Percentiles rank a stretch among this genome's conserved stretches.
Evolutionary conservation across 78 protist genomes (phyloP).

Genomic region (Polysphondylium violaceum): DNA sequence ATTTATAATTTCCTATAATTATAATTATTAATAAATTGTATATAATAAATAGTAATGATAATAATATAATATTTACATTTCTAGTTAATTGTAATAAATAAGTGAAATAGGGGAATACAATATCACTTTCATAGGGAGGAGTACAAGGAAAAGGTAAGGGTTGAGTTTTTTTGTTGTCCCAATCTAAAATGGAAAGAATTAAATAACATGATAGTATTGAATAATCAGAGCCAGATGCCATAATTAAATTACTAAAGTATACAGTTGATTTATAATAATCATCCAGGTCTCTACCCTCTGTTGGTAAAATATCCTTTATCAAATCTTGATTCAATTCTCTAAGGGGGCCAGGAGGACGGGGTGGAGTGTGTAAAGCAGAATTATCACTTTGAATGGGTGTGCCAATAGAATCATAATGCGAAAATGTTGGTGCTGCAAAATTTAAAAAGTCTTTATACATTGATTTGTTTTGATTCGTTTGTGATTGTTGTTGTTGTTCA

Average conservation of each 20-base stretch:
- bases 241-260: constrained; percentile 39
- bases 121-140: constrained; percentile 75
- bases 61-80: constrained; percentile 38
- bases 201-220: constrained; percentile 25
- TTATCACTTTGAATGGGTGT: constrained; percentile 33
- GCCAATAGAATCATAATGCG: constrained; percentile 46
- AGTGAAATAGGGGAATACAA: constrained; percentile 52
- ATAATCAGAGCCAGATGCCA: constrained; percentile 7
- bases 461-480: constrained; percentile 2
- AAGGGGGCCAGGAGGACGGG: constrained; percentile 69
- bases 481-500: constrained; percentile 17
- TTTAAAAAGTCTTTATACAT: constrained; percentile 49
- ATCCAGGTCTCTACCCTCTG: constrained; percentile 60
- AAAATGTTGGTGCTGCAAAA: constrained; percentile 26
- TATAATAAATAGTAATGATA: neutral
- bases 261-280: constrained; percentile 48
- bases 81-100: constrained; percentile 46
- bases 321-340: constrained; percentile 30
- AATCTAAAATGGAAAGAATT: constrained; percentile 41
- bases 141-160: constrained; percentile 62
- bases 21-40: neutral
- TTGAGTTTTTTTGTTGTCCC: constrained; percentile 78
- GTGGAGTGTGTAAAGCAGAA: constrained; percentile 41
- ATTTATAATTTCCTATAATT: constrained; percentile 50
- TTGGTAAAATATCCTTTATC: constrained; percentile 39